Evolutionary conservation across 1,139 yeast species (phyloP).

Genomic region (Zygosaccharomyces sapae): DNA sequence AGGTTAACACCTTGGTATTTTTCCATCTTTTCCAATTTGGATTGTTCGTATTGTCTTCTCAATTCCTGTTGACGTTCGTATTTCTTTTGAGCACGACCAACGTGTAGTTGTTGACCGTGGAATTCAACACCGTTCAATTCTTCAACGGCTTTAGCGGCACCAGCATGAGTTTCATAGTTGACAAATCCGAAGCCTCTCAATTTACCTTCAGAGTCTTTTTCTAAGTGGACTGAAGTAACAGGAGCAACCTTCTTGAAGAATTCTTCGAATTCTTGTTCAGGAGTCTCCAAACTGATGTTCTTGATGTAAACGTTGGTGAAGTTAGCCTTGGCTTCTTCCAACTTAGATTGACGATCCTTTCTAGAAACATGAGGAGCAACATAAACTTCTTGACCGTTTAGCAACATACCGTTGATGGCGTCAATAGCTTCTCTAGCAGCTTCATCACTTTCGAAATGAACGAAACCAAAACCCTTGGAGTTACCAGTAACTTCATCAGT

Average conservation of each 20-base stretch:
- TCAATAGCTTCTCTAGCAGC: constrained; percentile 95
- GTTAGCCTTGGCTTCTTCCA: constrained; percentile 87
- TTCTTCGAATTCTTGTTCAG: constrained; percentile 69
- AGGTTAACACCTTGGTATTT: constrained; percentile 98
- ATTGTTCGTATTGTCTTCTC: constrained; percentile 90
- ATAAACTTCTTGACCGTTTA: constrained; percentile 93
- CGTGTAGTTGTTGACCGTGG: constrained; percentile 82
- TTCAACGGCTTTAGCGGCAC: constrained; percentile 89
- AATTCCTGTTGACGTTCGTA: constrained; percentile 96
- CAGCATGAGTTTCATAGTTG: constrained; percentile 81
- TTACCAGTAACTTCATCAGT: constrained; percentile 78
- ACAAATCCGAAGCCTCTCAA: constrained; percentile 96
- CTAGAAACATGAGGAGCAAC: constrained; percentile 93
- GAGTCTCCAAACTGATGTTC: constrained; percentile 71
- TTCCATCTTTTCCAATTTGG: constrained; percentile 85
- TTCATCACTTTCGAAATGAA: constrained; percentile 90
- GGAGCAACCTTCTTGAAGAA: constrained; percentile 72
- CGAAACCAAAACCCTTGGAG: constrained; percentile 96
- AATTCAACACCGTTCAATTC: constrained; percentile 84
- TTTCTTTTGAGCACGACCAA: constrained; percentile 99
- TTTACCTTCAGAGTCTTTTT: constrained; percentile 82
- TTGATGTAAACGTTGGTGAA: constrained; percentile 94
- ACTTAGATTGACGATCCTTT: constrained; percentile 93
- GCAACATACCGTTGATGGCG: constrained; percentile 96
- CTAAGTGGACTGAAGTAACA: constrained; percentile 80